phyloP scores from a whole-genome alignment of 176 grass and related monocot genomes.

The Aechmea fasciata region DNA sequence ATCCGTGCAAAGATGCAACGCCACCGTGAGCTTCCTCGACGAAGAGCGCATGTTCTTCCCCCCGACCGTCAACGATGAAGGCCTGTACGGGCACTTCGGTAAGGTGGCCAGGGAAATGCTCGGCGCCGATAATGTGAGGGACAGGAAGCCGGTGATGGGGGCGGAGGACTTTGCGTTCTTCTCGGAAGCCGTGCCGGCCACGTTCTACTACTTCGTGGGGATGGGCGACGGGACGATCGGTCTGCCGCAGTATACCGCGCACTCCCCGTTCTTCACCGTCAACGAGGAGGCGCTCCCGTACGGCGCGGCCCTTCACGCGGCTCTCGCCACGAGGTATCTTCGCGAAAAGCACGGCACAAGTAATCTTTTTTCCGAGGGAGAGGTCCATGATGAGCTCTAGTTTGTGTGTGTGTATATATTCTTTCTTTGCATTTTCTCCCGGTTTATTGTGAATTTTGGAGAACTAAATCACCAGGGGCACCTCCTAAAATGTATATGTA shows the following conservation, averaged over 20 bases:
- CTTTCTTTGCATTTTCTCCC: background rate
- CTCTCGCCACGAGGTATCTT: conserved; percentile 57
- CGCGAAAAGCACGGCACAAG: conserved; percentile 27
- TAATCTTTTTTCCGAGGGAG: background rate
- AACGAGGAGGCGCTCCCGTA: conserved; percentile 62
- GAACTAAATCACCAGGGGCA: too few relatives aligned
- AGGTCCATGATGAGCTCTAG: conserved; percentile 70
- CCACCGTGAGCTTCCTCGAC: conserved; percentile 47
- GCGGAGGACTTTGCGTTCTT: conserved; percentile 82
- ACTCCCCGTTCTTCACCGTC: conserved; percentile 68
- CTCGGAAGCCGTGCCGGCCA: conserved; percentile 32
- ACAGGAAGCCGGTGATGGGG: conserved; percentile 60
- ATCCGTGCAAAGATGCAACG: conserved; percentile 81
- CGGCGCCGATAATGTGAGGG: conserved; percentile 49
- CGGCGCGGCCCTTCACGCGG: conserved; percentile 62
- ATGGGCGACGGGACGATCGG: conserved; percentile 34
- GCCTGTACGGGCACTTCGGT: conserved; percentile 50
- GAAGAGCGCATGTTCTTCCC: conserved; percentile 53
- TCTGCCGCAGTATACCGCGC: conserved; percentile 11
- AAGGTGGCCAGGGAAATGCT: conserved; percentile 52
- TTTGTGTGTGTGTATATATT: background rate
- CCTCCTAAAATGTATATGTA: too few relatives aligned
- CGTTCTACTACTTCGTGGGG: conserved; percentile 83
- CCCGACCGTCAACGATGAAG: conserved; percentile 46
- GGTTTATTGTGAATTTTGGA: too few relatives aligned